Conservation (phyloP, 1,284 basidiomycete genomes). For the Boletus semigastroideus region DNA sequence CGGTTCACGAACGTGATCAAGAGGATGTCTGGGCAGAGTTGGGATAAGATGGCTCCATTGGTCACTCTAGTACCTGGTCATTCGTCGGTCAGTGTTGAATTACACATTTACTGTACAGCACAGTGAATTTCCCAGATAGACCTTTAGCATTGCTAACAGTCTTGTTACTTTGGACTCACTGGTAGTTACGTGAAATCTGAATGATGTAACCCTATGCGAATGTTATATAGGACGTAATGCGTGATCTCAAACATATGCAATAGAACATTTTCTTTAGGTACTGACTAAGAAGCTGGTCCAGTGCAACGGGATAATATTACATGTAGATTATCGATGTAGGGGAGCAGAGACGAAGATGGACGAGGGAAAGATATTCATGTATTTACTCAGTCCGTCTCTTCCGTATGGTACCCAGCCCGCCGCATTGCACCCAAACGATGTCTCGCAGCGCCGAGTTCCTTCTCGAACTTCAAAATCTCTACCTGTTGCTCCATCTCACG, state of each 20-base stretch:
- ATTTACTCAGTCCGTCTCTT: constrained; percentile 61
- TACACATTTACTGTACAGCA: too few relatives aligned
- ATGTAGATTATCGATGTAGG: constrained; percentile 20
- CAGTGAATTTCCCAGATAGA: too few relatives aligned
- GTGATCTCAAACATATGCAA: too few relatives aligned
- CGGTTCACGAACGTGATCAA: constrained; percentile 54
- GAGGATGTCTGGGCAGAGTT: constrained; percentile 75
- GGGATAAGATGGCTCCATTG: constrained; percentile 37
- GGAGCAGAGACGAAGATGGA: not conserved
- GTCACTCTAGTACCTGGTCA: too few relatives aligned
- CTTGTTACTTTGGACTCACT: too few relatives aligned
- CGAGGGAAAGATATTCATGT: not conserved
- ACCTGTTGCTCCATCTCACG: constrained; percentile 99
- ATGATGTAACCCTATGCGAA: too few relatives aligned
- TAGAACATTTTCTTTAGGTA: too few relatives aligned
- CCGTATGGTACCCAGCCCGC: constrained; percentile 85
- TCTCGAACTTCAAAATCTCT: constrained; percentile 94
- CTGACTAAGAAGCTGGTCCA: too few relatives aligned
- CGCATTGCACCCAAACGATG: constrained; percentile 88
- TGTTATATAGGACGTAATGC: too few relatives aligned
- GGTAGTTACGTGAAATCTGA: too few relatives aligned
- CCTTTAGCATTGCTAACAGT: too few relatives aligned
- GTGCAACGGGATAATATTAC: constrained; percentile 20
- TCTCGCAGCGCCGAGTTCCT: constrained; percentile 88
- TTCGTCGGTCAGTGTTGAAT: too few relatives aligned